Percentiles rank a stretch among this genome's conserved stretches.
Evolutionary conservation across 1,284 basidiomycete genomes (phyloP).

Genomic region (Pyrrhoderma lamaoense): DNA sequence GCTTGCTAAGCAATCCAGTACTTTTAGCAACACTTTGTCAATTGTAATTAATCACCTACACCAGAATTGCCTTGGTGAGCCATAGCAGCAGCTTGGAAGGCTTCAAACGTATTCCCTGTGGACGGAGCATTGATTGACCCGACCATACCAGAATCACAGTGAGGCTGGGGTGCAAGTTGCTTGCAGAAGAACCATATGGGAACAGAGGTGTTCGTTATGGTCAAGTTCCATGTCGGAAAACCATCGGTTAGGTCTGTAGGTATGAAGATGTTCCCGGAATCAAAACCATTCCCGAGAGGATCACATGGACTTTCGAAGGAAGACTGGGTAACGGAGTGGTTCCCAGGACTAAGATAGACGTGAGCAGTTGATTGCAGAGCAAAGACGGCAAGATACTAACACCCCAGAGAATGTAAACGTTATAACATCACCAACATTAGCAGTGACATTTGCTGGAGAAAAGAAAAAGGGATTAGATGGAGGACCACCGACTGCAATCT

Average conservation of each 20-base stretch:
- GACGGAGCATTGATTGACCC: conserved; percentile 49
- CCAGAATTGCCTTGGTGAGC: conserved; percentile 27
- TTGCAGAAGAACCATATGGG: conserved; percentile 61
- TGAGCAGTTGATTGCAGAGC: background rate
- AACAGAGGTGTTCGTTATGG: conserved; percentile 35
- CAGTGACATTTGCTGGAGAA: conserved; percentile 36
- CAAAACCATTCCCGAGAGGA: conserved; percentile 37
- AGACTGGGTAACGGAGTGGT: conserved; percentile 50
- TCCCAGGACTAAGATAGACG: conserved; percentile 30
- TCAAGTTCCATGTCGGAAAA: conserved; percentile 38
- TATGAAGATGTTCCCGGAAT: conserved; percentile 37
- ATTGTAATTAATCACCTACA: conserved; percentile 22
- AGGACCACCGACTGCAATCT: conserved; percentile 14
- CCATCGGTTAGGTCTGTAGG: conserved; percentile 20
- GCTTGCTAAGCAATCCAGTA: conserved; percentile 28
- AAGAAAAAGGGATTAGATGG: conserved; percentile 36
- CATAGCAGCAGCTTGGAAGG: conserved; percentile 34
- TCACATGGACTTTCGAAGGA: conserved; percentile 40
- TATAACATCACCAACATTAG: conserved; percentile 37
- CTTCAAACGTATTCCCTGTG: conserved; percentile 38
- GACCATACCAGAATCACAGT: conserved; percentile 39
- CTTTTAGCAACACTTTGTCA: background rate
- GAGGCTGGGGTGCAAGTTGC: conserved; percentile 35
- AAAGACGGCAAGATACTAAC: conserved; percentile 25
- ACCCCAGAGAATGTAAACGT: conserved; percentile 41